Evolutionary conservation across 306 rosid genomes (phyloP).

Genomic region (Medicago ruthenica): DNA sequence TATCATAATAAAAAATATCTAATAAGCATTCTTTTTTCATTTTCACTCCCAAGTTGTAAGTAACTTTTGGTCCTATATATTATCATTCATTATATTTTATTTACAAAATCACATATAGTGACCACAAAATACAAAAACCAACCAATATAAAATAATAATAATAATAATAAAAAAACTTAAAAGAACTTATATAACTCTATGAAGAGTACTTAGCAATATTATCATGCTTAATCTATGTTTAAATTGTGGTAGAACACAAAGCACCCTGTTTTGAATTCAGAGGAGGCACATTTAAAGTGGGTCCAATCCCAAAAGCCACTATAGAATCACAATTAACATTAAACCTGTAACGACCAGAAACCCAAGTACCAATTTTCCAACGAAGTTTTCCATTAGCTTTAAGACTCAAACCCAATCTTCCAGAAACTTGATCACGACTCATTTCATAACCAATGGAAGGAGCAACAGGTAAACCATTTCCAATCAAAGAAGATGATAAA

Average conservation of each 20-base stretch:
- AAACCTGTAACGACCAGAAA: conserved; percentile 77
- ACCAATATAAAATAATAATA: conserved; percentile 33
- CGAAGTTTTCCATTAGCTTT: conserved; percentile 73
- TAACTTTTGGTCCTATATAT: conserved; percentile 36
- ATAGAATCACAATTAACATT: conserved; percentile 74
- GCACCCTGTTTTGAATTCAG: conserved; percentile 63
- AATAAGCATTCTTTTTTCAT: too few relatives aligned
- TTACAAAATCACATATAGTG: conserved; percentile 43
- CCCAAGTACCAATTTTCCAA: conserved; percentile 95
- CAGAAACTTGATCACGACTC: conserved; percentile 71
- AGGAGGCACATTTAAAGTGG: conserved; percentile 55
- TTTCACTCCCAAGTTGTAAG: not conserved
- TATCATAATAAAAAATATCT: too few relatives aligned
- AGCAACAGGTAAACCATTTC: conserved; percentile 64
- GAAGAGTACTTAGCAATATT: not conserved
- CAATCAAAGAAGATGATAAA: conserved; percentile 69
- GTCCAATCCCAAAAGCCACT: conserved; percentile 58
- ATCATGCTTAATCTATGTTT: not conserved
- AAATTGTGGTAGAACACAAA: conserved; percentile 79
- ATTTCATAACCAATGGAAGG: conserved; percentile 80
- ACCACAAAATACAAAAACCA: conserved; percentile 50
- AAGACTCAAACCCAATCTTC: conserved; percentile 63
- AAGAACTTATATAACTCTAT: not conserved
- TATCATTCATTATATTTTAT: conserved; percentile 47
- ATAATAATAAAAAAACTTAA: not conserved